phyloP scores from a whole-genome alignment of 108 stramenopile genomes.

The Fistulifera pelliculosa region DNA sequence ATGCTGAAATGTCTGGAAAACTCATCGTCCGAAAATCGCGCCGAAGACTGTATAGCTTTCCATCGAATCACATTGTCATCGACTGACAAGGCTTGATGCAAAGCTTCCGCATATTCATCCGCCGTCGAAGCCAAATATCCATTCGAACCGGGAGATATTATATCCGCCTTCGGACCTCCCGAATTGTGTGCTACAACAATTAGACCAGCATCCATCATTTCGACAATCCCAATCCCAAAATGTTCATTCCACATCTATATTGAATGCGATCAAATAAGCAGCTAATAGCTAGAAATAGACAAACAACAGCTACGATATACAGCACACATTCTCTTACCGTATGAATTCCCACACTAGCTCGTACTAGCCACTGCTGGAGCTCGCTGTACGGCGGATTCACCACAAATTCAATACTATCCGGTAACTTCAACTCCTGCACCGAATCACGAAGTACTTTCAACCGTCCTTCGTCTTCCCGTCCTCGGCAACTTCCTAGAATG shows the following conservation, averaged over 20 bases:
- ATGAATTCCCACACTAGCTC: slow-evolving; percentile 89
- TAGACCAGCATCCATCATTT: slow-evolving; percentile 97
- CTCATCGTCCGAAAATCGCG: slow-evolving; percentile 63
- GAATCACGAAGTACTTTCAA: slow-evolving; percentile 51
- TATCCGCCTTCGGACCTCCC: slow-evolving; percentile 91
- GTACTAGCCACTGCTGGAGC: slow-evolving; percentile 58
- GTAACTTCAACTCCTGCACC: slow-evolving; percentile 32
- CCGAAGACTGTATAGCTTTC: slow-evolving; percentile 37
- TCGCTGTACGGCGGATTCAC: slow-evolving; percentile 87
- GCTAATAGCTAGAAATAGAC: too few species aligned
- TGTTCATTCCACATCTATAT: slow-evolving; percentile 98
- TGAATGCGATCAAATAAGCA: too few species aligned
- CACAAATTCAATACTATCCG: slow-evolving; percentile 70
- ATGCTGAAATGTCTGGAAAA: slow-evolving; percentile 30
- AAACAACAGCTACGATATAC: too few species aligned
- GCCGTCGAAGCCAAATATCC: slow-evolving; percentile 69
- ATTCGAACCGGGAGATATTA: slow-evolving; percentile 31
- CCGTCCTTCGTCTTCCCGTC: slow-evolving; percentile 64
- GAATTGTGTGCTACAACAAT: slow-evolving; percentile 90
- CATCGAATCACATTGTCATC: slow-evolving; percentile 24
- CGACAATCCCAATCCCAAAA: slow-evolving; percentile 99
- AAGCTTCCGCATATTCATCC: slow-evolving; percentile 66
- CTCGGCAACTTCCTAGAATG: slow-evolving; percentile 88
- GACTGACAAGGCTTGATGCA: slow-evolving; percentile 45
- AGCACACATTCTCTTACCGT: slow-evolving; percentile 23